Evolutionary conservation across 179 eudicot species (phyloP), one percentile per base, ranked within the genome.

Genomic region (Sideroxylon spinosum): DNA sequence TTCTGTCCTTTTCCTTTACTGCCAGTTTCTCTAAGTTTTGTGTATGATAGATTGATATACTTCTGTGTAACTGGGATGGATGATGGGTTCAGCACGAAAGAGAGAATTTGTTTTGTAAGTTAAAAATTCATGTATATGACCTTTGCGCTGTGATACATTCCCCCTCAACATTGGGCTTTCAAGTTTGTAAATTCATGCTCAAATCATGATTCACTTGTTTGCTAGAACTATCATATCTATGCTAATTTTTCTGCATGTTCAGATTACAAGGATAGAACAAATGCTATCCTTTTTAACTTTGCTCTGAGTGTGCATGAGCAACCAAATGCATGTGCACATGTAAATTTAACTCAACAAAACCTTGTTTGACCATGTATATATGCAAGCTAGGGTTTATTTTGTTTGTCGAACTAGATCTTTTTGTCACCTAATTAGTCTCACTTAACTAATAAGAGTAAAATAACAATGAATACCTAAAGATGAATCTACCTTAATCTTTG

Each of bases 51-150:
- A 82, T 86, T 95, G 84, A 86, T 89, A 81, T 95, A 94, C 79
- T 94, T 95, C 73, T 89, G 84, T 81, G 98, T 95, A 59, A 84
- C 87, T 10, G 99, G 98, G 76, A 94, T 95, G 98, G 96, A 94
- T 79, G 96, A 94, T 61, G 99, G 97, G 57, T 79, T 95, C 53
- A 88, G 79, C 83, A 88, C 90, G 78, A 95, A 95, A 79, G 98
- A 95, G 82, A 89, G 97, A 81, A 85, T 92, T 79, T 78, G 88
- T 68, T 92, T 85, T 86, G 99, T 95, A 83, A 89, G 98, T 82
- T 73, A 32, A 13, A 70, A 52, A 73, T 20, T 57, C 28, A 22
- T 55, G 9, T 4, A 53, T 16, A 29, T 74, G 8, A 74, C 11
- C 23, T 72, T 0, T 66, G 20, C 9, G 52, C 22, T 7, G 25